Evolutionary conservation across 2,329 filamentous ascomycete genomes (phyloP).

Genomic region (Cercospora beticola): DNA sequence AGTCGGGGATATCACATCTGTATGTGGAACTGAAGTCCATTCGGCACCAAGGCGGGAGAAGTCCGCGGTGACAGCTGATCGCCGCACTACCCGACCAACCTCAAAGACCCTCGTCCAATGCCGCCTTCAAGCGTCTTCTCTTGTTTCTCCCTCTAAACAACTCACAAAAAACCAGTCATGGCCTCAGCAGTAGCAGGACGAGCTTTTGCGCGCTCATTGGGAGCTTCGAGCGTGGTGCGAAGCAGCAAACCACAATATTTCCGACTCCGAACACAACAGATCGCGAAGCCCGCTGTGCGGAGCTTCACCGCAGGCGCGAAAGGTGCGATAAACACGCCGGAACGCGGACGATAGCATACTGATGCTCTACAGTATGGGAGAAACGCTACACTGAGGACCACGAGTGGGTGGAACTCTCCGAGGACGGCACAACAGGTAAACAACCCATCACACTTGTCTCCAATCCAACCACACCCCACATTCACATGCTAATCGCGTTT

Average conservation of each 20-base stretch:
- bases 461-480: constrained; percentile 15
- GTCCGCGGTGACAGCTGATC: neutral
- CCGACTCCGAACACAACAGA: constrained; percentile 27
- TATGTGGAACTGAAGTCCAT: constrained; percentile 7
- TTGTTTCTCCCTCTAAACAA: neutral
- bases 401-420: constrained; percentile 92
- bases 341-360: neutral
- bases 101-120: neutral
- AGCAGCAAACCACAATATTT: constrained; percentile 34
- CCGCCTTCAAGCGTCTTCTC: neutral
- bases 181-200: constrained; percentile 23
- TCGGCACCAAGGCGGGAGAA: neutral
- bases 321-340: constrained; percentile 24
- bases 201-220: constrained; percentile 26
- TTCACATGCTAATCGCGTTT: constrained; percentile 17
- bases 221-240: constrained; percentile 25
- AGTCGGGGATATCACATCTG: constrained; percentile 6
- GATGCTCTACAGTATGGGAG: constrained; percentile 51
- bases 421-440: constrained; percentile 75
- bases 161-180: constrained; percentile 8
- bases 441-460: neutral
- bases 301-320: constrained; percentile 33
- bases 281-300: constrained; percentile 20
- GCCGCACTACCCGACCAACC: constrained; percentile 6
- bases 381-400: constrained; percentile 96